Conservation (phyloP, 2,329 filamentous ascomycete species). For the Byssoonygena ceratinophila region DNA sequence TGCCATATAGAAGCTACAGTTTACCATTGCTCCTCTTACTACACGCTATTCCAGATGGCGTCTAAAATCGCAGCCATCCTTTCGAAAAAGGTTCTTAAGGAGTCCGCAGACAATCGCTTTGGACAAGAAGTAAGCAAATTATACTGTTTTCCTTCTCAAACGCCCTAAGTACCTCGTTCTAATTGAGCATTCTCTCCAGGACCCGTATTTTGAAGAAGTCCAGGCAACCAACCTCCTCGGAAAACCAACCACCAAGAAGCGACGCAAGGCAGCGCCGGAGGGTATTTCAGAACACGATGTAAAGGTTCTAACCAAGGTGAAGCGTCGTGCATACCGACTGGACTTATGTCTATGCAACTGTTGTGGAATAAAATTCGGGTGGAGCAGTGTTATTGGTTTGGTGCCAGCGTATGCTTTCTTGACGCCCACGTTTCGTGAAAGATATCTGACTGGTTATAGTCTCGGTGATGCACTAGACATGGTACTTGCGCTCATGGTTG, state of each 20-base stretch:
- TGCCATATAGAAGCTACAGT: too few species aligned
- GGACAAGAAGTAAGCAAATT: conserved; percentile 31
- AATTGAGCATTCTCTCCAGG: conserved; percentile 42
- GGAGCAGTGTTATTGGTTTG: conserved; percentile 75
- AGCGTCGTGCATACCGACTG: conserved; percentile 71
- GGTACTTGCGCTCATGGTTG: conserved; percentile 63
- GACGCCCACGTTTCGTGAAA: background rate
- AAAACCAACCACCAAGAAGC: conserved; percentile 62
- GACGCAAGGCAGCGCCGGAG: conserved; percentile 70
- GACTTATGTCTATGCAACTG: conserved; percentile 77
- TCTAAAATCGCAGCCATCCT: conserved; percentile 21
- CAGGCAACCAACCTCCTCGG: conserved; percentile 59
- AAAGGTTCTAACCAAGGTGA: conserved; percentile 72
- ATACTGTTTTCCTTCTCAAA: background rate
- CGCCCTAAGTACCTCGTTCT: background rate
- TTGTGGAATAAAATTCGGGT: conserved; percentile 75
- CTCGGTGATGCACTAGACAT: conserved; percentile 66
- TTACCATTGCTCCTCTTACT: background rate
- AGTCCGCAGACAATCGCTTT: conserved; percentile 33
- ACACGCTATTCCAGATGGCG: conserved; percentile 17
- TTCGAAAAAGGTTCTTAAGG: conserved; percentile 28
- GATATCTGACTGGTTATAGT: conserved; percentile 32
- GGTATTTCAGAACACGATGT: conserved; percentile 76
- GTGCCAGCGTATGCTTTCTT: conserved; percentile 60
- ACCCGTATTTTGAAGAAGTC: conserved; percentile 80